Percentiles rank a stretch among this genome's conserved stretches.
phyloP scores from a whole-genome alignment of 1,284 basidiomycete species.

The Boletus sp. region DNA sequence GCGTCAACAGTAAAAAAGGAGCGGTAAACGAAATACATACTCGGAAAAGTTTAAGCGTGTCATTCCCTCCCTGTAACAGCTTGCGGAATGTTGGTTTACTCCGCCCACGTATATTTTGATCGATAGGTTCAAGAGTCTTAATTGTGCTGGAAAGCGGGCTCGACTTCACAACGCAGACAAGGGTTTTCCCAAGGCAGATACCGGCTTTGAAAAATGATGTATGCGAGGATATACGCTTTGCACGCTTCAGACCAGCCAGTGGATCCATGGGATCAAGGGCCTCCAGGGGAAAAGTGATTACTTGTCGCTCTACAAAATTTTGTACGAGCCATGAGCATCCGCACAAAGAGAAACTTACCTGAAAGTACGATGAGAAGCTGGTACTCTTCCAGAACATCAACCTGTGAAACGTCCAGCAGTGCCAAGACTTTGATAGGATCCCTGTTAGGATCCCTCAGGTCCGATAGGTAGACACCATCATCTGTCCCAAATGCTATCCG shows the following conservation, averaged over 20 bases:
- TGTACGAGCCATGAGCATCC: constrained; percentile 3
- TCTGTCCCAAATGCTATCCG: constrained; percentile 95
- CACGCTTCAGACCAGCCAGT: constrained; percentile 85
- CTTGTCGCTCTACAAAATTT: constrained; percentile 71
- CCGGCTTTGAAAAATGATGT: constrained; percentile 99
- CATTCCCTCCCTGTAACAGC: constrained; percentile 90
- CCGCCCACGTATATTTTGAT: constrained; percentile 78
- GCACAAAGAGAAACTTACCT: constrained; percentile 45
- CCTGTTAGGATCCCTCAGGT: constrained; percentile 71
- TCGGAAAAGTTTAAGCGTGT: constrained; percentile 92
- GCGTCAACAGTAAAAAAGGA: constrained; percentile 6
- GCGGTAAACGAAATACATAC: constrained; percentile 40
- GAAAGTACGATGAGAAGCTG: constrained; percentile 93
- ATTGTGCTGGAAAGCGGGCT: constrained; percentile 94
- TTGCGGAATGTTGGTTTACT: constrained; percentile 94
- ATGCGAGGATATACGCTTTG: constrained; percentile 93
- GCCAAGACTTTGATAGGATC: constrained; percentile 91
- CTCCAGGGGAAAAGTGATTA: constrained; percentile 95
- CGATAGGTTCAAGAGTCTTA: constrained; percentile 96
- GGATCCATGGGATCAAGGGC: constrained; percentile 90
- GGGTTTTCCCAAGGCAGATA: constrained; percentile 86
- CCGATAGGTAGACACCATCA: constrained; percentile 93
- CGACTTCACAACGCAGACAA: constrained; percentile 97
- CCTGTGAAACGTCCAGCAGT: constrained; percentile 86
- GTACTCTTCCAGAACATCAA: constrained; percentile 96